Evolutionary conservation across 2,329 filamentous ascomycete genomes (phyloP), one percentile per base, ranked within the genome.

Genomic region (Boeremia lycopersici): DNA sequence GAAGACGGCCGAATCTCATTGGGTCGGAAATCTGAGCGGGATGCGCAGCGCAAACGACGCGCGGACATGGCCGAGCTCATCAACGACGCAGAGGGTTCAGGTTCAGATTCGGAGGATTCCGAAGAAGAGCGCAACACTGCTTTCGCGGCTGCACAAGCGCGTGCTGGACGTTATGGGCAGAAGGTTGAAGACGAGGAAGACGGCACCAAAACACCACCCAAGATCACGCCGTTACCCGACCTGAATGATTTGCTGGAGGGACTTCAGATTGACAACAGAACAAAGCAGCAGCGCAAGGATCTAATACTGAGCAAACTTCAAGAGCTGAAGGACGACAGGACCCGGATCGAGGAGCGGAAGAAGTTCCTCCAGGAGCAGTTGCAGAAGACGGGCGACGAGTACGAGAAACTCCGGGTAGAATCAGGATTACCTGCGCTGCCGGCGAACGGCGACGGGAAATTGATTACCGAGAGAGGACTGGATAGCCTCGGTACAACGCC

Each of bases 1-100:
- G 90, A 95, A 35, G 91, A 96, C 69, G 91, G 90, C 8, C 85
- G 86, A 7, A 84, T 97, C 9, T 85, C 90, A 1, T 80, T 97
- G 0, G 91, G 92, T 30, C 86, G 83, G 58, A 90, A 89, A 57
- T 91, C 91, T 0, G 90, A 95, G 74, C 85, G 84, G 17, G 90
- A 91, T 63, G 88, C 83, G 40, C 74, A 84, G 43, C 82, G 81
- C 48, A 83, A 82, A 39, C 85, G 90, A 28, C 85, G 90, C 28
- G 84, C 86, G 52, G 87, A 92, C 64, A 97, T 97, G 84, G 89
- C 87, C 0, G 87, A 90, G 31, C 81, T 96, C 61, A 97, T 98
- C 66, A 82, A 88, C 4, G 85, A 89, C 42, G 93, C 92, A 2
- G 90, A 96, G 72, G 86, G 83, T 1, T 86, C 83, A 1, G 40